Percentiles rank a stretch among this genome's conserved stretches.
phyloP scores from a whole-genome alignment of 495 filamentous ascomycete genomes.

The Astrothelium subdiscretum region DNA sequence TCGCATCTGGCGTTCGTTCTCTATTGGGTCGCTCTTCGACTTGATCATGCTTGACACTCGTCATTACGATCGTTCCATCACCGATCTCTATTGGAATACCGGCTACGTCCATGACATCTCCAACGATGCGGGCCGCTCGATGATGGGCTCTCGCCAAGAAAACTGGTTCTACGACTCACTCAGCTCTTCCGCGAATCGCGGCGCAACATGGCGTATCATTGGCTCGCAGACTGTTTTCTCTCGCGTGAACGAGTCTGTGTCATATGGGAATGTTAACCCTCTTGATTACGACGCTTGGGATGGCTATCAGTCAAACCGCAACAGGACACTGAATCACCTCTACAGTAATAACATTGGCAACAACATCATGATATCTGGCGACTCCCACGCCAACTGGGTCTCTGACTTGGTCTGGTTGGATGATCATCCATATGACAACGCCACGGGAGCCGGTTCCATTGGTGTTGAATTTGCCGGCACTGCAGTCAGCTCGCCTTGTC shows the following conservation, averaged over 20 bases:
- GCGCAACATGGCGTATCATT: conserved; percentile 52
- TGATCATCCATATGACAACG: conserved; percentile 41
- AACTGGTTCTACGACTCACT: conserved; percentile 56
- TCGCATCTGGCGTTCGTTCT: conserved; percentile 56
- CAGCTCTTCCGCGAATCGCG: conserved; percentile 38
- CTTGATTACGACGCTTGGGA: conserved; percentile 53
- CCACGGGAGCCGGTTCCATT: conserved; percentile 45
- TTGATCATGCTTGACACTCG: conserved; percentile 60
- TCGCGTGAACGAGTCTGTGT: conserved; percentile 37
- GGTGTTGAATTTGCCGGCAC: conserved; percentile 58
- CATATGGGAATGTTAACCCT: conserved; percentile 35
- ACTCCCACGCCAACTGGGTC: conserved; percentile 53
- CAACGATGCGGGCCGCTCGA: conserved; percentile 43
- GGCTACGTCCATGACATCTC: conserved; percentile 43
- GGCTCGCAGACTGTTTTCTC: conserved; percentile 57
- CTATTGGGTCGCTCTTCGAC: conserved; percentile 52
- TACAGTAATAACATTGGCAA: conserved; percentile 52
- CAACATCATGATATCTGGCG: conserved; percentile 55
- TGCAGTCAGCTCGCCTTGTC: conserved; percentile 43
- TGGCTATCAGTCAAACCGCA: conserved; percentile 52
- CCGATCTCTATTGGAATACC: conserved; percentile 42
- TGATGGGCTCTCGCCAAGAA: conserved; percentile 57
- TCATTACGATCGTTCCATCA: conserved; percentile 49
- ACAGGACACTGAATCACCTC: conserved; percentile 47
- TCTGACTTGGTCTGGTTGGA: conserved; percentile 54